Evolutionary conservation across 345 rosid species (phyloP), one percentile per base, ranked within the genome.

Genomic region (Odontarrhena argentea): DNA sequence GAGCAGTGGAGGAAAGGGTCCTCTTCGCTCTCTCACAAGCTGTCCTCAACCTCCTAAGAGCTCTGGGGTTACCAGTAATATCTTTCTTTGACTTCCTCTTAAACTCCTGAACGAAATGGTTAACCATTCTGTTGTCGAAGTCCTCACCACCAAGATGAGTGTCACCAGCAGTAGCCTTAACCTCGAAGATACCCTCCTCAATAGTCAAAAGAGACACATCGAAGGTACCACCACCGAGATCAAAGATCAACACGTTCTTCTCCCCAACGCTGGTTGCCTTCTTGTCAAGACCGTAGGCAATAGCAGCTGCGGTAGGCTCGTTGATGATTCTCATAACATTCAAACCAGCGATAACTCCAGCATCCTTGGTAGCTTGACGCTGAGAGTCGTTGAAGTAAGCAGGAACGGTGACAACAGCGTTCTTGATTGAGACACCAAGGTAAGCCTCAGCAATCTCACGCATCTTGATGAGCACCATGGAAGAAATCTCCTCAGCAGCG

Each of bases 141-240:
- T 87, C 93, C 55, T 85, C 94, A 37, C 94, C 94, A 25, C 94
- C 94, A 51, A 85, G 87, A 55, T 87, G 91, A 6, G 87, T 87
- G 73, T 87, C 94, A 10, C 91, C 94, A 5, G 91, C 94, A 0
- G 94, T 87, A 5, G 91, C 84, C 74, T 87, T 87, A 4, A 87
- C 94, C 75, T 87, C 94, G 36, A 85, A 85, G 67, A 87, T 85
- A 73, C 91, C 94, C 69, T 86, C 89, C 44, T 86, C 89, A 47
- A 88, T 86, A 10, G 96, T 88, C 0, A 88, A 82, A 73, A 88
- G 96, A 46, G 96, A 86, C 22, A 86, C 96, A 83, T 80, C 91
- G 9, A 88, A 88, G 7, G 91, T 87, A 73, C 90, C 93, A 55
- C 93, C 93, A 60, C 93, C 93, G 36, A 87, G 87, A 78, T 87